Percentiles rank a stretch among this genome's conserved stretches.
Evolutionary conservation across 495 filamentous ascomycete genomes (phyloP).

Genomic region (Staphylotrichum tortipilum): DNA sequence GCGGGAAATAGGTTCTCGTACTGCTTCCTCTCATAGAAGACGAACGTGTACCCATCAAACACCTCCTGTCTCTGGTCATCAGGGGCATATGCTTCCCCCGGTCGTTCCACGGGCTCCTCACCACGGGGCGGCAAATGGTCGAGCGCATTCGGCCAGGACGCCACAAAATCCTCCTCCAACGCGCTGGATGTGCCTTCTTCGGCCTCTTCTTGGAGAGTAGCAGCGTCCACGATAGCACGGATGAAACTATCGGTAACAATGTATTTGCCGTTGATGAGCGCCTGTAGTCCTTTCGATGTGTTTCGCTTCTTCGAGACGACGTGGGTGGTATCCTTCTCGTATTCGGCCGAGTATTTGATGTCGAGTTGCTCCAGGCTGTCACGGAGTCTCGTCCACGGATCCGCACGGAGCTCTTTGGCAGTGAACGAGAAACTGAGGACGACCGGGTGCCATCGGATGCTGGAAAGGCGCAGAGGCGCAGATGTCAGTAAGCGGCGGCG

Average conservation of each 20-base stretch:
- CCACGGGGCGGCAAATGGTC: constrained; percentile 65
- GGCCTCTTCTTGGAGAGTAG: constrained; percentile 43
- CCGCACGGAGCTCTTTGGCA: constrained; percentile 61
- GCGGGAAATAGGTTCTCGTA: constrained; percentile 64
- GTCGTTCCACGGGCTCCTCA: constrained; percentile 60
- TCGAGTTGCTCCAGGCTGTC: constrained; percentile 68
- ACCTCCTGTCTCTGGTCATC: constrained; percentile 55
- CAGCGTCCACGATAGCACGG: constrained; percentile 57
- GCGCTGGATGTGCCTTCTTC: constrained; percentile 51
- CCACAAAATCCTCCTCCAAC: constrained; percentile 78
- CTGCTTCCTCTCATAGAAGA: constrained; percentile 75
- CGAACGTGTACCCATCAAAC: constrained; percentile 80
- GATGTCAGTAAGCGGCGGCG: neutral
- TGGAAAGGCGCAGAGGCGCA: constrained; percentile 19
- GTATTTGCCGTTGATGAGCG: constrained; percentile 72
- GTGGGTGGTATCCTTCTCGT: constrained; percentile 70
- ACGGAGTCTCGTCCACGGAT: constrained; percentile 57
- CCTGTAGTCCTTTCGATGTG: constrained; percentile 75
- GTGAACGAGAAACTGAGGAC: constrained; percentile 75
- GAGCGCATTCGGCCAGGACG: constrained; percentile 66
- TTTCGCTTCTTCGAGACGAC: constrained; percentile 86
- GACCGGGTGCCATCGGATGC: constrained; percentile 73
- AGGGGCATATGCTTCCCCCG: constrained; percentile 57
- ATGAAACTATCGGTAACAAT: constrained; percentile 73
- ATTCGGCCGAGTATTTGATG: constrained; percentile 72